Evolutionary conservation across 2,329 filamentous ascomycete genomes (phyloP).

Genomic region (Colletotrichum sp.): DNA sequence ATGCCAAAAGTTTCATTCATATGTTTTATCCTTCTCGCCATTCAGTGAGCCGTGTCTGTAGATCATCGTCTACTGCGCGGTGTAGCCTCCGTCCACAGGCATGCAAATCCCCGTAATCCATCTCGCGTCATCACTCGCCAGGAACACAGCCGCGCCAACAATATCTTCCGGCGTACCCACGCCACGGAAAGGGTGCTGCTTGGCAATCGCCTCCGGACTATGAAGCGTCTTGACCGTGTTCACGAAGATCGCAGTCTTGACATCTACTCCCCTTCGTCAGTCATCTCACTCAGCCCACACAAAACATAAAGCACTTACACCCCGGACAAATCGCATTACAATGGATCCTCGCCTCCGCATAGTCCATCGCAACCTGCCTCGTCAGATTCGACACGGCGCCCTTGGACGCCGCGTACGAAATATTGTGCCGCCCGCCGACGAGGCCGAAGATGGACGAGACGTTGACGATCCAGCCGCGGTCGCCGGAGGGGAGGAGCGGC

Average conservation of each 20-base stretch:
- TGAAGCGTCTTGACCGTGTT: neutral
- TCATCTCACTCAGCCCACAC: neutral
- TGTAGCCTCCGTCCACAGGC: neutral
- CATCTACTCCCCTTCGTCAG: neutral
- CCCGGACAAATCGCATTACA: slow-evolving; percentile 61
- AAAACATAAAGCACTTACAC: slow-evolving; percentile 25
- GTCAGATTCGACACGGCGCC: slow-evolving; percentile 56
- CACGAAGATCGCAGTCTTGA: neutral
- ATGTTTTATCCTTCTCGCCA: neutral
- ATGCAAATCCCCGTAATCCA: neutral
- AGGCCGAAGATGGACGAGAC: slow-evolving; percentile 48
- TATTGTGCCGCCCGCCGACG: slow-evolving; percentile 29
- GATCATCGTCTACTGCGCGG: neutral
- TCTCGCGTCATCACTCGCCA: neutral
- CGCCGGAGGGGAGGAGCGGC: slow-evolving; percentile 37
- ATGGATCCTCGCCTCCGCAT: slow-evolving; percentile 52
- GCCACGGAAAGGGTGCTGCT: neutral
- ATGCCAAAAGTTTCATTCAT: neutral
- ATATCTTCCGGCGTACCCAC: neutral
- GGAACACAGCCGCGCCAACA: neutral
- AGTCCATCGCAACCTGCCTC: slow-evolving; percentile 52
- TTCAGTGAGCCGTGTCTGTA: too few species aligned
- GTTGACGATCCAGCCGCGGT: slow-evolving; percentile 56
- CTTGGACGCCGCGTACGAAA: slow-evolving; percentile 52
- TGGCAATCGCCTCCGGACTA: neutral